Evolutionary conservation across 495 filamentous ascomycete species (phyloP), one percentile per base, ranked within the genome.

Genomic region (Aspergillus asperescens): DNA sequence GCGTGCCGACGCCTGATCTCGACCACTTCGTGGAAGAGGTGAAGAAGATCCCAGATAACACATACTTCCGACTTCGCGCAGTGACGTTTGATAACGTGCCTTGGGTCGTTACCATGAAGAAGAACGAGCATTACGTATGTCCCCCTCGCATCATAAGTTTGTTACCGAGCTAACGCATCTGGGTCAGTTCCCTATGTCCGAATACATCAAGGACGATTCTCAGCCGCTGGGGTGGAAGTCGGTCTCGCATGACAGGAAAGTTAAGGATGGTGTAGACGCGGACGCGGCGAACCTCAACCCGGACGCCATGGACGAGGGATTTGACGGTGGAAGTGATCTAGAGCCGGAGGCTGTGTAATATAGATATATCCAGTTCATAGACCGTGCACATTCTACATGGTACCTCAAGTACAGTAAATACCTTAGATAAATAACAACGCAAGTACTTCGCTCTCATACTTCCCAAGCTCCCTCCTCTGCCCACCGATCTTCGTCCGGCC

Each of bases 101-200:
- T 12, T 99, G 91, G 87, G 88, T 97, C 20, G 87, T 93, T 16
- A 96, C 92, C 22, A 96, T 99, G 84, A 99, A 99, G 83, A 99
- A 99, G 82, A 94, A 95, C 66, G 94, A 99, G 67, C 93, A 99
- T 69, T 99, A 99, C 65, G 78, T 81, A 61, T 67, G 75, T 63
- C 5, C 25, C 39, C 18, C 8, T 7, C 31, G 38, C 19, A 10
- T 48, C 20, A 22, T 23, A 4, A 40, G 18, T 9, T 35, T 4
- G 31, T 41, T 34, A 41, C 10, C 20, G 1, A 29, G 7, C 28
- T 20, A 16, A 47, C 22, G 7, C 12, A 38, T 45, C 50, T 18
- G 9, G 19, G 7, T 7, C 43, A 76, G 72, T 95, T 95, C 79
- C 88, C 89, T 9, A 92, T 88, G 53, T 86, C 89, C 64, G 89